Conservation (phyloP, 2,329 filamentous ascomycete species). For the Ceratocystis papillata region DNA sequence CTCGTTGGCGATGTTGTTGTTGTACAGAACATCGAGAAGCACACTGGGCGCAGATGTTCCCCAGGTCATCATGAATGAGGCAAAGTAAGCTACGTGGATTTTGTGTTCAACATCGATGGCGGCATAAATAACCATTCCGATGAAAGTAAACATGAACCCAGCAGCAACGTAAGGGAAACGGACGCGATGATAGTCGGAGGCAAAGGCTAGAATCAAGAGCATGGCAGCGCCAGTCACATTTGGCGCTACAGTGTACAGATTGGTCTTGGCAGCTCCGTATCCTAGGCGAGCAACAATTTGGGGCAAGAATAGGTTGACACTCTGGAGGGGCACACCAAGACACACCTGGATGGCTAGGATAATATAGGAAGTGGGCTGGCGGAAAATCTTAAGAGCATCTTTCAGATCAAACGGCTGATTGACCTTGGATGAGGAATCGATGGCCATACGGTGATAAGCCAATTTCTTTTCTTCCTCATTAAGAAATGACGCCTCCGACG, state of each 20-base stretch:
- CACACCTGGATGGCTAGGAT: constrained; percentile 48
- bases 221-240: constrained; percentile 64
- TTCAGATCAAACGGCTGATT: constrained; percentile 42
- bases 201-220: constrained; percentile 60
- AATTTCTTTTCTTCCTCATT: constrained; percentile 54
- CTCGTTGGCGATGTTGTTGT: constrained; percentile 73
- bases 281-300: constrained; percentile 44
- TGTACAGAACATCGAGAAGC: constrained; percentile 56
- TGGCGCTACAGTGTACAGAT: constrained; percentile 71
- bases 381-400: constrained; percentile 44
- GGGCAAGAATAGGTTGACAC: constrained; percentile 44
- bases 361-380: constrained; percentile 38
- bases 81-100: constrained; percentile 60
- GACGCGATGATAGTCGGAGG: constrained; percentile 54
- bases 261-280: constrained; percentile 49
- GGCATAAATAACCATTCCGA: constrained; percentile 69
- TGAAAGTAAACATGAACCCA: constrained; percentile 63
- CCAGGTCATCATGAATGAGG: constrained; percentile 75
- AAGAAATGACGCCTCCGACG: constrained; percentile 54
- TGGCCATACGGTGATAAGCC: constrained; percentile 61
- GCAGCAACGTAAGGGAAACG: constrained; percentile 65
- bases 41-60: constrained; percentile 66
- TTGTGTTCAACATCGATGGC: constrained; percentile 53
- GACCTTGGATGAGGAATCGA: constrained; percentile 58
- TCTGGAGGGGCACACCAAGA: constrained; percentile 49